A percentile compares a stretch with the other conserved stretches of the same genome.
phyloP scores from a whole-genome alignment of 768 basidiomycete genomes.

The Phylloporus sp. region DNA sequence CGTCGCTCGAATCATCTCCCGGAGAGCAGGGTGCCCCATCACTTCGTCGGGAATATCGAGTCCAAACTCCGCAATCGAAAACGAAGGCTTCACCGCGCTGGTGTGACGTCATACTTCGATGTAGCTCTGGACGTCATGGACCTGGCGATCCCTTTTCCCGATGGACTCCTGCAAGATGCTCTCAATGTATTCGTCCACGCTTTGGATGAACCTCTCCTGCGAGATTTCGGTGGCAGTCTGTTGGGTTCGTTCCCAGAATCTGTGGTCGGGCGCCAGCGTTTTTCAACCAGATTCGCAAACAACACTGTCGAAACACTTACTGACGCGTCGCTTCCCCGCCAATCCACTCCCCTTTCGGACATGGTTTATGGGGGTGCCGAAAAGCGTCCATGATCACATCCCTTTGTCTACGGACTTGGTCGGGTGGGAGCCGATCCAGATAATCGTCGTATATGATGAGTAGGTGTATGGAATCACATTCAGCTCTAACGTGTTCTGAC shows the following conservation, averaged over 20 bases:
- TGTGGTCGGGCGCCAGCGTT: background rate
- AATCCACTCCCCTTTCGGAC: conserved; percentile 13
- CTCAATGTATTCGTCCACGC: conserved; percentile 33
- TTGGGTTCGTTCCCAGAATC: conserved; percentile 15
- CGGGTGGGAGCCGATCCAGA: conserved; percentile 36
- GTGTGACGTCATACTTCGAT: conserved; percentile 38
- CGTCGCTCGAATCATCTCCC: conserved; percentile 22
- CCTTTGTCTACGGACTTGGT: conserved; percentile 25
- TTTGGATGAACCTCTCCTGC: conserved; percentile 33
- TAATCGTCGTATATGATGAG: conserved; percentile 49
- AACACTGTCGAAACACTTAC: background rate
- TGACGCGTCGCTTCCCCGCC: conserved; percentile 11
- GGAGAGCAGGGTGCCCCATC: conserved; percentile 36
- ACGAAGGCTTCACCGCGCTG: conserved; percentile 38
- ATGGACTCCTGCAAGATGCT: conserved; percentile 39
- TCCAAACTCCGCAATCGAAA: conserved; percentile 33
- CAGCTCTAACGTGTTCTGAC: conserved; percentile 26
- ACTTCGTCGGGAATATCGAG: conserved; percentile 39
- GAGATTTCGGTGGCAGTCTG: conserved; percentile 1
- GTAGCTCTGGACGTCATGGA: conserved; percentile 39
- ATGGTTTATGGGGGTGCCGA: conserved; percentile 6
- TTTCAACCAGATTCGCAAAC: too few relatives aligned
- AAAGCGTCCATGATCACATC: conserved; percentile 20
- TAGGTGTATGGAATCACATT: conserved; percentile 47
- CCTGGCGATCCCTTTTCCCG: conserved; percentile 31